Evolutionary conservation across 148 eudicot species (phyloP).

Genomic region (Vaccinium myrtillus): DNA sequence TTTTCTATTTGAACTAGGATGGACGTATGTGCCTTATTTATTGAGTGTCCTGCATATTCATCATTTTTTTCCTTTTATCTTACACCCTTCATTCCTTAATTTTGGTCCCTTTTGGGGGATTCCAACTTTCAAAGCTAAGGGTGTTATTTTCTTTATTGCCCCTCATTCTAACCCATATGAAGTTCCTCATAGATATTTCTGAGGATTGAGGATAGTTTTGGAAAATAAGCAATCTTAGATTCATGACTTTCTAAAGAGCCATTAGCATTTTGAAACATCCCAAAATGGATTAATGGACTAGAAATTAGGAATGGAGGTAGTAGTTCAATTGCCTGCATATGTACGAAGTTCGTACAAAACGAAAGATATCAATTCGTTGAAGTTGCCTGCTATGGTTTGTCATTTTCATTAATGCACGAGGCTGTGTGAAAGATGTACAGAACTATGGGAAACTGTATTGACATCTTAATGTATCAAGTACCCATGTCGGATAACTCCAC

Average conservation of each 20-base stretch:
- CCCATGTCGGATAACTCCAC: neutral
- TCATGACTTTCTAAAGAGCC: too few relatives aligned
- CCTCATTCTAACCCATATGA: too few relatives aligned
- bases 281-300: too few relatives aligned
- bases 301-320: too few relatives aligned
- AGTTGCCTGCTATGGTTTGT: neutral
- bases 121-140: too few relatives aligned
- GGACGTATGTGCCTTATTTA: neutral
- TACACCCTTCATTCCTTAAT: too few relatives aligned
- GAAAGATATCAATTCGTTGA: neutral
- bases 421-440: neutral
- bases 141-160: too few relatives aligned
- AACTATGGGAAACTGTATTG: neutral
- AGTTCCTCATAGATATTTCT: too few relatives aligned
- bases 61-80: neutral
- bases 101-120: too few relatives aligned
- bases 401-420: neutral
- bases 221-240: too few relatives aligned
- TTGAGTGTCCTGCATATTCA: neutral
- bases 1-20: neutral
- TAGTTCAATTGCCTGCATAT: neutral
- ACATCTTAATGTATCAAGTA: neutral
- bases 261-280: too few relatives aligned
- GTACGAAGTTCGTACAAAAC: neutral
- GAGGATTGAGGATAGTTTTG: too few relatives aligned